Evolutionary conservation across 2,329 filamentous ascomycete species (phyloP).

Genomic region (Magnaporthiopsis incrustans): DNA sequence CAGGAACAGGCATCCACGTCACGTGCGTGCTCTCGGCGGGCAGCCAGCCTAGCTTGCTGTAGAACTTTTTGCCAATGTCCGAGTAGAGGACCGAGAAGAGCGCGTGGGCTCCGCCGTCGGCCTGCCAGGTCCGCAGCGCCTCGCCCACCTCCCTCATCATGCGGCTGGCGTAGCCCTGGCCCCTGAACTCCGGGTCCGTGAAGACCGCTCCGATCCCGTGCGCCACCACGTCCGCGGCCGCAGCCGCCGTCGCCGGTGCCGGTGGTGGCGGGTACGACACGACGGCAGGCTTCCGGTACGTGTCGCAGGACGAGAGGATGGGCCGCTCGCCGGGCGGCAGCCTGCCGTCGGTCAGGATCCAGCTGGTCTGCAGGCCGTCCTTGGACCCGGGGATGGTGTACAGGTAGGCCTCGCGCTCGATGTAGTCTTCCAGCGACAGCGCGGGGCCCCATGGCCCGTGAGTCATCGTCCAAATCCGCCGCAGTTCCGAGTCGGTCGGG

Average conservation of each 20-base stretch:
- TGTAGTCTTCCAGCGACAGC: conserved; percentile 45
- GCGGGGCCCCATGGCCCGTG: conserved; percentile 51
- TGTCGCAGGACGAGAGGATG: conserved; percentile 57
- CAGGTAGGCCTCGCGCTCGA: conserved; percentile 51
- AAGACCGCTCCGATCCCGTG: conserved; percentile 80
- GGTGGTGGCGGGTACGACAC: conserved; percentile 23
- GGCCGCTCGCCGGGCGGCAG: conserved; percentile 34
- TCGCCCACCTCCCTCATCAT: conserved; percentile 62
- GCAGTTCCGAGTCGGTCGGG: conserved; percentile 48
- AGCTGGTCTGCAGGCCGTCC: conserved; percentile 51
- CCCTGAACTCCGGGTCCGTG: conserved; percentile 57
- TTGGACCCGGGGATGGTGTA: conserved; percentile 48
- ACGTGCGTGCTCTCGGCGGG: conserved; percentile 68
- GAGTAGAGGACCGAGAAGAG: conserved; percentile 78
- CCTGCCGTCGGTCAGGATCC: conserved; percentile 50
- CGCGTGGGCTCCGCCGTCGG: conserved; percentile 16
- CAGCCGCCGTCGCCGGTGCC: conserved; percentile 18
- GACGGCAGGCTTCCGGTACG: conserved; percentile 51
- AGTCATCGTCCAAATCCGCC: conserved; percentile 46
- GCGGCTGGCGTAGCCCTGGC: conserved; percentile 66
- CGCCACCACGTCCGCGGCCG: conserved; percentile 43
- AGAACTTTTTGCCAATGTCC: conserved; percentile 78
- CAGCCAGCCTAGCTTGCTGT: conserved; percentile 69
- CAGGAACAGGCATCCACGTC: conserved; percentile 44
- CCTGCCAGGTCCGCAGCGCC: conserved; percentile 25